Conservation (phyloP, 2,329 filamentous ascomycete species). For the Aspergillus amoenus region DNA sequence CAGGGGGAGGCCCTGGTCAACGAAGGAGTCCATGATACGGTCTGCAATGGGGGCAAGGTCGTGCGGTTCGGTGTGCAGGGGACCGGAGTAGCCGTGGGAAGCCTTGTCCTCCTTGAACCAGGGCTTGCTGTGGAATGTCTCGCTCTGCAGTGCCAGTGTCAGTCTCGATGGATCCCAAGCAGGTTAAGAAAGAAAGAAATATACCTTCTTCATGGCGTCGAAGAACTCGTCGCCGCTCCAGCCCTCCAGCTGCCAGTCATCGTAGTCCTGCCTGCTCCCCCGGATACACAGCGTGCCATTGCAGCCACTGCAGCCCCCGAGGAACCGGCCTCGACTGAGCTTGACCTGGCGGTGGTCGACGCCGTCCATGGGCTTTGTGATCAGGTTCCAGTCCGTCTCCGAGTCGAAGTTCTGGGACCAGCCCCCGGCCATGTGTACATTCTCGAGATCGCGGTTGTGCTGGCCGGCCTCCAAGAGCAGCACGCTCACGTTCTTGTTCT, state of each 20-base stretch:
- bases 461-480: slow-evolving; percentile 51
- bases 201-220: slow-evolving; percentile 55
- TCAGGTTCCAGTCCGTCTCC: slow-evolving; percentile 48
- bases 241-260: slow-evolving; percentile 56
- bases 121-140: slow-evolving; percentile 58
- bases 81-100: slow-evolving; percentile 53
- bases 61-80: slow-evolving; percentile 57
- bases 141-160: slow-evolving; percentile 36
- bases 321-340: slow-evolving; percentile 44
- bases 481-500: slow-evolving; percentile 43
- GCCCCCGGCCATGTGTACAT: slow-evolving; percentile 48
- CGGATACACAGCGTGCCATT: slow-evolving; percentile 48
- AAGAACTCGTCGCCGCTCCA: slow-evolving; percentile 61
- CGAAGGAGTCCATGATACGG: slow-evolving; percentile 55
- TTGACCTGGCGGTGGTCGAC: slow-evolving; percentile 43
- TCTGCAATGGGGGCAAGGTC: slow-evolving; percentile 60
- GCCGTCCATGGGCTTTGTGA: slow-evolving; percentile 40
- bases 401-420: slow-evolving; percentile 46
- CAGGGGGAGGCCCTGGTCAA: slow-evolving; percentile 55
- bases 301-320: slow-evolving; percentile 44
- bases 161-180: neutral
- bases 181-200: neutral
- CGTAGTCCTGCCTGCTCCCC: slow-evolving; percentile 47
- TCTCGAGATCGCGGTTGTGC: slow-evolving; percentile 46
- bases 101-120: slow-evolving; percentile 55